These are phyloP conservation scores for Gossypium mustelinum DNA, from an alignment of 345 rosid species.

Conservation along the genomic window DNA sequence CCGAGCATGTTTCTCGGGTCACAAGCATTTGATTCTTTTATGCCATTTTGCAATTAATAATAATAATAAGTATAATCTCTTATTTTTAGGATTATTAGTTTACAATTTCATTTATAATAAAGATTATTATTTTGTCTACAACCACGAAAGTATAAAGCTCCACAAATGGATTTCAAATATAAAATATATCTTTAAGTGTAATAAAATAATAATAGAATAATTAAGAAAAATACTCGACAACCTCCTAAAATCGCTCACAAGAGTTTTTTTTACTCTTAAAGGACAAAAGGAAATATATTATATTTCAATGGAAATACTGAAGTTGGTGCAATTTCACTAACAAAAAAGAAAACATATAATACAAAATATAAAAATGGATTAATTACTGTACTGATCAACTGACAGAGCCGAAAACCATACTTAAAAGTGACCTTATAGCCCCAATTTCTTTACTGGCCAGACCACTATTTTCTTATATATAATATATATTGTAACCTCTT, in stretches of 20 bases:
- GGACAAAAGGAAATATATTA: not conserved
- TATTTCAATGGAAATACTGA: not conserved
- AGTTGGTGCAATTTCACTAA: not conserved
- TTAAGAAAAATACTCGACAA: too few species aligned
- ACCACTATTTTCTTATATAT: conserved; percentile 7
- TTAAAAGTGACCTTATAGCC: conserved; percentile 12
- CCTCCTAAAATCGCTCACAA: too few species aligned
- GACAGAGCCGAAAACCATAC: conserved; percentile 14
- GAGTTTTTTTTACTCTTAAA: too few species aligned
- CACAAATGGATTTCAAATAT: too few species aligned
- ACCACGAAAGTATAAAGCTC: too few species aligned
- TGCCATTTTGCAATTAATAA: too few species aligned
- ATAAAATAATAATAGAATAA: too few species aligned
- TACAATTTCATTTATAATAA: not conserved
- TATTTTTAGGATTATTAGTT: not conserved
- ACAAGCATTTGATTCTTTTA: too few species aligned
- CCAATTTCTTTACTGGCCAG: conserved; percentile 8
- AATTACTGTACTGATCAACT: conserved; percentile 5
- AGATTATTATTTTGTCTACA: too few species aligned
- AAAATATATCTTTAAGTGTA: too few species aligned
- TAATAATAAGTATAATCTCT: not conserved
- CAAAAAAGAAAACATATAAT: not conserved
- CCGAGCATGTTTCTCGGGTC: too few species aligned
- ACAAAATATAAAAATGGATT: not conserved
- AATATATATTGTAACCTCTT: not conserved